Evolutionary conservation across 2,329 filamentous ascomycete species (phyloP).

Genomic region (Paracamarosporium sp.): DNA sequence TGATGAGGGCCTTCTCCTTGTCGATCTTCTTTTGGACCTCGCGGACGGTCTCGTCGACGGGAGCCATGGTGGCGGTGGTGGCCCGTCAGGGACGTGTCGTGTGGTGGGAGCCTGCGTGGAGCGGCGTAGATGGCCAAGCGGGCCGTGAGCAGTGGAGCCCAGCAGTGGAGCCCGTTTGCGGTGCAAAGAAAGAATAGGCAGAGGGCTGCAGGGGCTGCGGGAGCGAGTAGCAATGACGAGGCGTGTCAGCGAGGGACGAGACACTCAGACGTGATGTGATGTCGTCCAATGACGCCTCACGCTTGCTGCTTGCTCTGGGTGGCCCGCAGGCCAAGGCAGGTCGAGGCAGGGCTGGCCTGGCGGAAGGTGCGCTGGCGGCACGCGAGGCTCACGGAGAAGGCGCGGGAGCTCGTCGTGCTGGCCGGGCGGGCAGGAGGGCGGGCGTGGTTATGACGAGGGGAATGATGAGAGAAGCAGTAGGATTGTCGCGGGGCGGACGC

Average conservation of each 20-base stretch:
- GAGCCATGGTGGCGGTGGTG: slow-evolving; percentile 52
- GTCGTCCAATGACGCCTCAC: slow-evolving; percentile 10
- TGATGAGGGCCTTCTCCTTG: slow-evolving; percentile 93
- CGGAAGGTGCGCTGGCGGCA: slow-evolving; percentile 2
- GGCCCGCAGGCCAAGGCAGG: slow-evolving; percentile 5
- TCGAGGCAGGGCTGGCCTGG: background rate
- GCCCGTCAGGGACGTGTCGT: slow-evolving; percentile 25
- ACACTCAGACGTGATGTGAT: slow-evolving; percentile 15
- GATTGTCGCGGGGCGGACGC: slow-evolving; percentile 5
- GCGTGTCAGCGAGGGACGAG: slow-evolving; percentile 9
- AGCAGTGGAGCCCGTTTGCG: slow-evolving; percentile 7
- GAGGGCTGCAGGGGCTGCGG: background rate
- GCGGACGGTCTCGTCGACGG: slow-evolving; percentile 69
- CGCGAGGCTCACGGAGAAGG: slow-evolving; percentile 2
- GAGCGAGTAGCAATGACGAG: slow-evolving; percentile 22
- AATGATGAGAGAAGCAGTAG: background rate
- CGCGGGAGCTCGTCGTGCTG: background rate
- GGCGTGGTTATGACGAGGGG: slow-evolving; percentile 5
- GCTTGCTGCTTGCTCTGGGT: slow-evolving; percentile 6
- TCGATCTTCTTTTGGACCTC: slow-evolving; percentile 97
- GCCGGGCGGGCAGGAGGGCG: background rate
- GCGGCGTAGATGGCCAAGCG: slow-evolving; percentile 32
- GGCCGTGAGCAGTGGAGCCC: slow-evolving; percentile 23
- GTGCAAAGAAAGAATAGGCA: slow-evolving; percentile 18
- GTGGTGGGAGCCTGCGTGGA: slow-evolving; percentile 28